Base-by-base conservation (phyloP, 2,329 filamentous ascomycete genomes). In the Cytospora mali region DNA sequence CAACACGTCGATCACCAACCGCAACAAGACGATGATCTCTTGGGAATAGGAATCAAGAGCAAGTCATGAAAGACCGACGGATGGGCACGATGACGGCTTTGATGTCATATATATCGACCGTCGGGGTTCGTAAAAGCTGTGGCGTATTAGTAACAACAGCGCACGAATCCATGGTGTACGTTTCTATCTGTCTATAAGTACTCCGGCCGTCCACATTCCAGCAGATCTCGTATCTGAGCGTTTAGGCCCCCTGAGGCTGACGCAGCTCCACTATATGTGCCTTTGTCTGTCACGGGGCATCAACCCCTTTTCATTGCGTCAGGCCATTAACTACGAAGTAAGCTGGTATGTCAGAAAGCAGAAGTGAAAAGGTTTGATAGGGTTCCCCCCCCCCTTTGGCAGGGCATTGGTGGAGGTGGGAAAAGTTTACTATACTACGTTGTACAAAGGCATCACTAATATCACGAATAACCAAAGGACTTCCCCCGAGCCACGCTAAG, bases 221-320 rank as follows among this genome's bases (percentile, higher is more conserved):
- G n/a, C n/a, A 46, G n/a, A 18, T n/a, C 42, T 46, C 42, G 42
- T n/a, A 42, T 46, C 42, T 23, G n/a, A 23, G n/a, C 35, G 33
- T 3, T 35, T 35, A 48, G 33, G 57, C 18, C 57, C 46, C 23
- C 33, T 53, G 25, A 46, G 33, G 33, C 57, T 29, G 46, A 46
- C 27, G 42, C 57, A 60, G 50, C n/a, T 54, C 35, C 16, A 16
- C 50, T 28, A 35, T 23, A 27, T 33, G 51, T n/a, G n/a, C 49
- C 33, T 11, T 51, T 39, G 48, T 33, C 57, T 42, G 49, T 39
- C n/a, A 21, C 13, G 33, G 16, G 18, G 28, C 50, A 52, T 27
- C 46, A 13, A 52, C 6, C 58, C 58, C 50, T 28, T 60, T 60
- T 54, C 58, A 35, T 35, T 60, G 58, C 58, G n/a, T 35, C 58